phyloP scores from a whole-genome alignment of 441 rosid genomes.

The Pelargonium fulgidum region DNA sequence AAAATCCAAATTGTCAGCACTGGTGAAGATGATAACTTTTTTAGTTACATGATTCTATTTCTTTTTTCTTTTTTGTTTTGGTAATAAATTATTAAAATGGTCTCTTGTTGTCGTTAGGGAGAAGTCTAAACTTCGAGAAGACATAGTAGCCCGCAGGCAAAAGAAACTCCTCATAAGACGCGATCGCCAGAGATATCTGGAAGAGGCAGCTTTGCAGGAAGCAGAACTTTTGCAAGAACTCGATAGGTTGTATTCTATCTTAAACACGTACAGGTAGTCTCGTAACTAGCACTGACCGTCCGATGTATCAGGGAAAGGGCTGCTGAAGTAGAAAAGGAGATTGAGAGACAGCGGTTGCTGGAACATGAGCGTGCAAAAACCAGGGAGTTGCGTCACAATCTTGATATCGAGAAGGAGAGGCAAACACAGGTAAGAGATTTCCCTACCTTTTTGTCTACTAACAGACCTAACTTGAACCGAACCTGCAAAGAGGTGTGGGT shows the following conservation, averaged over 20 bases:
- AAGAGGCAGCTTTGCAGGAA: conserved; percentile 63
- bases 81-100: neutral
- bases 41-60: neutral
- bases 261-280: neutral
- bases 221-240: conserved; percentile 65
- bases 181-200: conserved; percentile 60
- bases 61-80: neutral
- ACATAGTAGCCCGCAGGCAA: conserved; percentile 54
- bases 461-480: too few species aligned
- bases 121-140: conserved; percentile 56
- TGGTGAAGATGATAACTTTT: too few species aligned
- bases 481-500: too few species aligned
- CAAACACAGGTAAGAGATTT: conserved; percentile 56
- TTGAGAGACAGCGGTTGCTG: conserved; percentile 62
- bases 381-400: conserved; percentile 64
- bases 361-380: conserved; percentile 75
- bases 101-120: conserved; percentile 36
- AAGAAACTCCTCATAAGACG: conserved; percentile 55
- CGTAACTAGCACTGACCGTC: neutral
- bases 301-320: conserved; percentile 47
- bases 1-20: too few species aligned
- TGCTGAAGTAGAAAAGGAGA: conserved; percentile 71
- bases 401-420: conserved; percentile 82
- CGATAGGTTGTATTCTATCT: conserved; percentile 43
- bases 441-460: neutral